phyloP scores from a whole-genome alignment of 2,329 filamentous ascomycete genomes.

The Chrysoporthe puriensis region DNA sequence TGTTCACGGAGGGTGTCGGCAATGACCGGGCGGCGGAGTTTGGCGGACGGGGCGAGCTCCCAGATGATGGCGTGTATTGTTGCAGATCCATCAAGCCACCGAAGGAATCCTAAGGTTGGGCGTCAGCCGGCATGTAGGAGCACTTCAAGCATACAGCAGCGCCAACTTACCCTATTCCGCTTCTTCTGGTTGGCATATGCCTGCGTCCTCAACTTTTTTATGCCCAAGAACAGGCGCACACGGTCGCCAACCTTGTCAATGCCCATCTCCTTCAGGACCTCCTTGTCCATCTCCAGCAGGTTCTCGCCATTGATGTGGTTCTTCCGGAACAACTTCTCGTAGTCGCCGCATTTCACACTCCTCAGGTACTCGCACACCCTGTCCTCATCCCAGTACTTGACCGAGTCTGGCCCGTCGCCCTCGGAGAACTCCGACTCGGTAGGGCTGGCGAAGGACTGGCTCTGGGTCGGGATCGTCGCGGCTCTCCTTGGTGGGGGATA shows the following conservation, averaged over 20 bases:
- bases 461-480: conserved; percentile 51
- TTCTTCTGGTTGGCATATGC: conserved; percentile 78
- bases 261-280: conserved; percentile 94
- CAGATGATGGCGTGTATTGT: conserved; percentile 61
- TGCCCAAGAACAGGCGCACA: conserved; percentile 84
- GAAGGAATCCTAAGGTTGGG: conserved; percentile 71
- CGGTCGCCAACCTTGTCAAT: conserved; percentile 97
- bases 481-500: conserved; percentile 57
- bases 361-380: conserved; percentile 88
- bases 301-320: conserved; percentile 99
- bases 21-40: conserved; percentile 55
- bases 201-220: conserved; percentile 80
- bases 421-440: conserved; percentile 95
- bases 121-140: conserved; percentile 23
- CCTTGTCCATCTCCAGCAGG: conserved; percentile 94
- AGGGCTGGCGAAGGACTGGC: conserved; percentile 73
- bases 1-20: conserved; percentile 54
- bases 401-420: conserved; percentile 72
- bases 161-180: conserved; percentile 74
- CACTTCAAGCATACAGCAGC: background rate
- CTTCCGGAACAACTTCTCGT: conserved; percentile 84
- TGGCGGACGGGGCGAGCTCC: conserved; percentile 64
- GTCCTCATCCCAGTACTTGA: conserved; percentile 89
- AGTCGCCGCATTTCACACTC: conserved; percentile 90
- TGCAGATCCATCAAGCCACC: conserved; percentile 69